Percentiles rank a stretch among this genome's conserved stretches.
Conservation (phyloP, 768 basidiomycete genomes). For the Galerina marginata region DNA sequence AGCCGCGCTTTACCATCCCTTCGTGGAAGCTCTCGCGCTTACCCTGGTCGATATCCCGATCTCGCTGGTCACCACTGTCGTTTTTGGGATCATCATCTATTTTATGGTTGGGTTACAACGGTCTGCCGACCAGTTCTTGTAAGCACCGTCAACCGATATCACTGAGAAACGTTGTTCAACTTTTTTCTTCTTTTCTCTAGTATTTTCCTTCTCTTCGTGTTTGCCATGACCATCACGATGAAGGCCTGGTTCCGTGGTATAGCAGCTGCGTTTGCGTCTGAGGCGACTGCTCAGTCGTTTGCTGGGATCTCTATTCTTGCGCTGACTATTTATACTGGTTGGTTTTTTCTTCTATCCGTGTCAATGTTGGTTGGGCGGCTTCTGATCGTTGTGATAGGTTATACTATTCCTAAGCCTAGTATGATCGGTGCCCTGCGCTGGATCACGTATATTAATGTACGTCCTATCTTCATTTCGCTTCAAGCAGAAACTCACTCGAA, state of each 20-base stretch:
- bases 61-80: constrained; percentile 44
- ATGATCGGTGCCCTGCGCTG: constrained; percentile 75
- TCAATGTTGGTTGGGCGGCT: no score
- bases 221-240: constrained; percentile 66
- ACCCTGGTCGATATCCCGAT: constrained; percentile 69
- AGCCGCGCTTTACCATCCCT: constrained; percentile 59
- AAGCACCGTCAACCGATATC: constrained; percentile 25
- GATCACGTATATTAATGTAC: constrained; percentile 53
- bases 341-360: constrained; percentile 35
- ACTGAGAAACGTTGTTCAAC: constrained; percentile 22
- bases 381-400: constrained; percentile 38
- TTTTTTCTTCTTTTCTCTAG: constrained; percentile 51
- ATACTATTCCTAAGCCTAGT: constrained; percentile 62
- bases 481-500: neutral
- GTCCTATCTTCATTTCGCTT: neutral
- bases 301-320: constrained; percentile 47
- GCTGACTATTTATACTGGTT: constrained; percentile 37
- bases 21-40: constrained; percentile 50
- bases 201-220: constrained; percentile 62
- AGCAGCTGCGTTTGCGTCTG: constrained; percentile 63
- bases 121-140: constrained; percentile 67
- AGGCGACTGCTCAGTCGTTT: constrained; percentile 67
- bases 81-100: constrained; percentile 60
- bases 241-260: constrained; percentile 78
- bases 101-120: constrained; percentile 65